These are phyloP conservation scores for Fusarium napiforme DNA, from an alignment of 2,329 filamentous ascomycete species.

Conservation along the genomic window DNA sequence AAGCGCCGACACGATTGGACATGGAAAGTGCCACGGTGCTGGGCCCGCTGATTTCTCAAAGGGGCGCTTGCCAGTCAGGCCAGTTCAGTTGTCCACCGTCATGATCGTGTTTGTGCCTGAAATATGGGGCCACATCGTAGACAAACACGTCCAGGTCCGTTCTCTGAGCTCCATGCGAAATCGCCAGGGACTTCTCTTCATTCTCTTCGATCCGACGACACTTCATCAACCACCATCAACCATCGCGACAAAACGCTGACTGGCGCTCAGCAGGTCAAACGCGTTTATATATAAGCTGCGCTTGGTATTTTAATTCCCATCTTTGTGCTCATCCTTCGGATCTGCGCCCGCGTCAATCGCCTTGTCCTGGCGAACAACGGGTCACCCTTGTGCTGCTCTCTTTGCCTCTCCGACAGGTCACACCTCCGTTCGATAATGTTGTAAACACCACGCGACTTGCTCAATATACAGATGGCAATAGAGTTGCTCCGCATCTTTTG, in stretches of 20 bases:
- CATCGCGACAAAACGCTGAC: conserved; percentile 42
- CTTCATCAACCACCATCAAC: conserved; percentile 47
- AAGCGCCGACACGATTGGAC: conserved; percentile 42
- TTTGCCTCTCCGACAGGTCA: conserved; percentile 39
- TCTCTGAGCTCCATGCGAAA: conserved; percentile 35
- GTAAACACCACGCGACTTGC: conserved; percentile 49
- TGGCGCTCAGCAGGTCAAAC: conserved; percentile 36
- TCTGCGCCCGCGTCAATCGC: conserved; percentile 23
- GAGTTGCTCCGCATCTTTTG: conserved; percentile 28
- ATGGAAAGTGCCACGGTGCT: conserved; percentile 18
- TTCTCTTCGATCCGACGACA: conserved; percentile 44
- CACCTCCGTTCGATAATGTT: conserved; percentile 46
- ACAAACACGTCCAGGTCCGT: conserved; percentile 35
- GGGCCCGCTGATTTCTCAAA: conserved; percentile 23
- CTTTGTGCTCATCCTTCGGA: conserved; percentile 27
- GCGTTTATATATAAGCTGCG: conserved; percentile 37
- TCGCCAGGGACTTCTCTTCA: conserved; percentile 48
- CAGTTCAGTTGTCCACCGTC: conserved; percentile 9
- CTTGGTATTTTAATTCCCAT: conserved; percentile 29
- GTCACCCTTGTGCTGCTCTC: conserved; percentile 37
- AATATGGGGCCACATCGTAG: conserved; percentile 43
- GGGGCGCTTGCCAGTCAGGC: conserved; percentile 11
- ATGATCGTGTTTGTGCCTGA: conserved; percentile 48
- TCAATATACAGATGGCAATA: conserved; percentile 45
- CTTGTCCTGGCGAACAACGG: conserved; percentile 26